Base-by-base conservation (phyloP, 202 grass and related monocot genomes). In the Schoenoplectus triqueter region DNA sequence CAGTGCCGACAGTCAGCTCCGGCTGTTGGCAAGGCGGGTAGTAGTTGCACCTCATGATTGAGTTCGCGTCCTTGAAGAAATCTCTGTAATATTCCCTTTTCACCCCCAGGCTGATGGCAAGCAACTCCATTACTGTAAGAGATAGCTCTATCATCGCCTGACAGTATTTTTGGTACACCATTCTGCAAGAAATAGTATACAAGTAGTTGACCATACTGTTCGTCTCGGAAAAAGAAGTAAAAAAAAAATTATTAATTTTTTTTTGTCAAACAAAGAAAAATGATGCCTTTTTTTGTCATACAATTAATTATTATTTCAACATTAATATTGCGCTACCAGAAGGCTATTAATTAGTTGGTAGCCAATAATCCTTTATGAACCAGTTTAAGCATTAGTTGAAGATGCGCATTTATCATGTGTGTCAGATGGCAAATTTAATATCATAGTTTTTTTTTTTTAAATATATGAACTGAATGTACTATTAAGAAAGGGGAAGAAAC, bases 11-110 rank as follows among this genome's bases (percentile, higher is more conserved):
- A 76, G 92, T 93, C 5, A 92, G 86, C 85, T 95, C 90, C 9
- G 92, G 95, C 88, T 95, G 92, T 86, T 90, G 92, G 84, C 95
- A 97, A n/a, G 85, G 86, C 65, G 95, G 95, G 84, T 97, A 97
- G 83, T 95, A 93, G 92, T 97, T 97, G 85, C 89, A 97, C 89
- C 95, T 67, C 92, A 97, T 93, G 84, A 97, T 95, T 11, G 95
- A 97, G 49, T 89, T 89, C 80, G 90, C 90, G 63, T 95, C 92
- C 49, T 87, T 80, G 80, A 97, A 97, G 86, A 97, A 97, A 3
- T 95, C 87, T 9, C 85, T 45, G 84, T 97, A 97, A 89, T 90
- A 82, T 2, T 81, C 88, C 45, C 86, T 82, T 78, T 85, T 90
- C 85, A 92, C 95, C 31, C 95, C 92, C 64, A 95, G 82, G 89